These are phyloP conservation scores for Ophiostoma perfectum DNA, from an alignment of 2,329 filamentous ascomycete genomes.

Conservation along the genomic window DNA sequence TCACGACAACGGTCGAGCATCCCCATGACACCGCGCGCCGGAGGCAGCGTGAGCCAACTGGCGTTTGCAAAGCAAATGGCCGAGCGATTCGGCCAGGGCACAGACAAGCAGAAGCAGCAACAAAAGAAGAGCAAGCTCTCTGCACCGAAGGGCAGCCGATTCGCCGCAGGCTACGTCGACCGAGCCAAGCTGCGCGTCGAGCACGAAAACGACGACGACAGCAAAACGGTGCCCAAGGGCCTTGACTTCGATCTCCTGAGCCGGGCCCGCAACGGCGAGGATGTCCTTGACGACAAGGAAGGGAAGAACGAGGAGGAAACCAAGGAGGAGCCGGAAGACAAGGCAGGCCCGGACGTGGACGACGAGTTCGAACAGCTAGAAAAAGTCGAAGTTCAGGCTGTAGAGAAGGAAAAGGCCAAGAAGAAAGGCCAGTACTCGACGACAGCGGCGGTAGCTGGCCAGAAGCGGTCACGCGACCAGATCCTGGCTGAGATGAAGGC, in stretches of 20 bases:
- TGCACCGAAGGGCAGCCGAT: conserved; percentile 74
- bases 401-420: conserved; percentile 47
- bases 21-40: conserved; percentile 87
- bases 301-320: conserved; percentile 32
- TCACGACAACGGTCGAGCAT: conserved; percentile 75
- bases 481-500: conserved; percentile 64
- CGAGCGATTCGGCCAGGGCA: conserved; percentile 57
- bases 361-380: conserved; percentile 60
- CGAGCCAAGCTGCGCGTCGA: conserved; percentile 54
- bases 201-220: conserved; percentile 41
- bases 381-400: conserved; percentile 47
- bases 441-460: conserved; percentile 47
- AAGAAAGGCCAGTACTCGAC: conserved; percentile 60
- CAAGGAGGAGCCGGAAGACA: conserved; percentile 42
- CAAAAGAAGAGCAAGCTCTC: conserved; percentile 72
- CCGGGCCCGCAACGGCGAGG: conserved; percentile 62
- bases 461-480: conserved; percentile 60
- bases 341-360: conserved; percentile 49
- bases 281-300: conserved; percentile 44
- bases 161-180: conserved; percentile 78
- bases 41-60: conserved; percentile 49
- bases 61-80: conserved; percentile 83
- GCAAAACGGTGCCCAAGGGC: conserved; percentile 65
- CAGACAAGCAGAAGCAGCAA: conserved; percentile 34
- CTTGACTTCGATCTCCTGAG: conserved; percentile 78